A percentile compares a stretch with the other conserved stretches of the same genome.
Conservation (phyloP, 768 basidiomycete genomes). For the Auriscalpium vulgare region DNA sequence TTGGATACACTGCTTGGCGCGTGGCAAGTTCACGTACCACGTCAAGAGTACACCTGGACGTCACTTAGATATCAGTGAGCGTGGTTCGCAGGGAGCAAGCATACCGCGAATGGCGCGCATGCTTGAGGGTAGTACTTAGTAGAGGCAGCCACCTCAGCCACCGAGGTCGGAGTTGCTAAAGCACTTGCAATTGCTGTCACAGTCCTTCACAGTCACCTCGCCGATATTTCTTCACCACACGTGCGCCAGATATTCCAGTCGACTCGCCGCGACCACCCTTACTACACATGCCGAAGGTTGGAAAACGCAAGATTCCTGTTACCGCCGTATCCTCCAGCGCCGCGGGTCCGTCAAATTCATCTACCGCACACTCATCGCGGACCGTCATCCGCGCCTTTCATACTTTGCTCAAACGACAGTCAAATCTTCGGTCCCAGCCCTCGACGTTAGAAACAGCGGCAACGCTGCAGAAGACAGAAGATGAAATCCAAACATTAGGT, state of each 20-base stretch:
- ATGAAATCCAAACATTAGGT: slow-evolving; percentile 61
- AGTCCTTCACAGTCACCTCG: too few species aligned
- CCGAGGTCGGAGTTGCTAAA: too few species aligned
- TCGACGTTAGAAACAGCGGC: slow-evolving; percentile 12
- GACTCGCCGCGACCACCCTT: too few species aligned
- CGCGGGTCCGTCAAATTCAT: slow-evolving; percentile 29
- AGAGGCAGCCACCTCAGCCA: too few species aligned
- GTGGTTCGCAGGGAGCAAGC: background rate
- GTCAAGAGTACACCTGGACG: slow-evolving; percentile 55
- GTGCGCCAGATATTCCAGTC: too few species aligned
- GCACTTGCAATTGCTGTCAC: too few species aligned
- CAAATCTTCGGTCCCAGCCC: slow-evolving; percentile 37
- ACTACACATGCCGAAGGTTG: slow-evolving; percentile 31
- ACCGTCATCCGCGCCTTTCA: slow-evolving; percentile 76
- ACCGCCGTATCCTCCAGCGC: slow-evolving; percentile 19
- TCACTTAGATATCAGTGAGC: background rate
- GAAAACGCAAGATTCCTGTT: slow-evolving; percentile 39
- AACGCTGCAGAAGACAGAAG: slow-evolving; percentile 45
- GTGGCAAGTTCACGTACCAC: slow-evolving; percentile 36
- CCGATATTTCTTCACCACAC: too few species aligned
- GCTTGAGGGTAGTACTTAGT: background rate
- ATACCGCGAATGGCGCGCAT: slow-evolving; percentile 1
- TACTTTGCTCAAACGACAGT: slow-evolving; percentile 62
- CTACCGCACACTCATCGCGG: slow-evolving; percentile 54
- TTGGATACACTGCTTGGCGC: background rate